These are phyloP conservation scores for Plenodomus tracheiphilus DNA, from an alignment of 2,329 filamentous ascomycete species.

Conservation along the genomic window DNA sequence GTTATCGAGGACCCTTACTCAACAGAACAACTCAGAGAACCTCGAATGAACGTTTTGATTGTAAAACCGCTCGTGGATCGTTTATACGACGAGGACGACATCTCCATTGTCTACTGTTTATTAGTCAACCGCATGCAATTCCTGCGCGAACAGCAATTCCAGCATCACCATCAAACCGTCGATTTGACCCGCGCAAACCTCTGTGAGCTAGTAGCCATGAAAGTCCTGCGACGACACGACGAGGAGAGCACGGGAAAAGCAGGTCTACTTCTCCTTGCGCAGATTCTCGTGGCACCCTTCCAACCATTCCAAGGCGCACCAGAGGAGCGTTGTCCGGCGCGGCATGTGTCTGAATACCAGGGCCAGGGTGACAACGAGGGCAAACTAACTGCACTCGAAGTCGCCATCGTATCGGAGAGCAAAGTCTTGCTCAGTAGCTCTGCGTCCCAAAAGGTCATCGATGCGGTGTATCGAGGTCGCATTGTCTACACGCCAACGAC, in stretches of 20 bases:
- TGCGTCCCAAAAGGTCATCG: conserved; percentile 78
- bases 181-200: conserved; percentile 76
- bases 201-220: conserved; percentile 78
- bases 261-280: conserved; percentile 73
- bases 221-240: conserved; percentile 76
- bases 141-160: conserved; percentile 73
- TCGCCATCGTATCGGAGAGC: conserved; percentile 81
- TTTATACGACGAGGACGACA: conserved; percentile 76
- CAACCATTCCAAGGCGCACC: conserved; percentile 85
- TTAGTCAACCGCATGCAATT: conserved; percentile 83
- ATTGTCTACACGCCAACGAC: conserved; percentile 81
- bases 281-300: conserved; percentile 81
- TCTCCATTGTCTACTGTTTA: conserved; percentile 82
- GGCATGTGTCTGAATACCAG: conserved; percentile 52
- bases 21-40: conserved; percentile 75
- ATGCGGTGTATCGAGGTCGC: conserved; percentile 79
- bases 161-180: conserved; percentile 79
- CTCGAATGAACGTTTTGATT: conserved; percentile 79
- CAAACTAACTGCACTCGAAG: conserved; percentile 76
- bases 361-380: conserved; percentile 55
- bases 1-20: conserved; percentile 66
- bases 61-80: conserved; percentile 83
- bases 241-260: conserved; percentile 73
- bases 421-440: conserved; percentile 77
- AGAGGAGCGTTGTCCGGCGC: conserved; percentile 63